These are phyloP conservation scores for Polytrichum formosum DNA, from an alignment of 225 moss, liverwort and hornwort species.

Conservation along the genomic window DNA sequence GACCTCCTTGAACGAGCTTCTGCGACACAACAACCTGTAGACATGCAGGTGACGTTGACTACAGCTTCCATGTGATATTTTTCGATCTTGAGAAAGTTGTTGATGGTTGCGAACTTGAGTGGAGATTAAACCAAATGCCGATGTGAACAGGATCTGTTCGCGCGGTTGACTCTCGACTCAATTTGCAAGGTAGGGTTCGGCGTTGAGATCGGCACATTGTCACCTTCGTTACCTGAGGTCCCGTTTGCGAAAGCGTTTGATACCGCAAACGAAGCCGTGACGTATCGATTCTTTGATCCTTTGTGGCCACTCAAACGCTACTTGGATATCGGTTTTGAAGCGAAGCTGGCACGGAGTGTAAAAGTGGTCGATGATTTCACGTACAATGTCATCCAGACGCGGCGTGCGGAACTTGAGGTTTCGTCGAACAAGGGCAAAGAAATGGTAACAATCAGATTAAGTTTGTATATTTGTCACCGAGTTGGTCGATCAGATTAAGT, in stretches of 20 bases:
- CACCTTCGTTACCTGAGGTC: slow-evolving; percentile 34
- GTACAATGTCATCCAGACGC: slow-evolving; percentile 29
- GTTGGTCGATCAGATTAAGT: background rate
- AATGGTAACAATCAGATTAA: slow-evolving; percentile 23
- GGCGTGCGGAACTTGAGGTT: slow-evolving; percentile 22
- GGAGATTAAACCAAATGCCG: too few relatives aligned
- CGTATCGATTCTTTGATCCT: slow-evolving; percentile 35
- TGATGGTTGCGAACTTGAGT: too few relatives aligned
- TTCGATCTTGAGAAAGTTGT: too few relatives aligned
- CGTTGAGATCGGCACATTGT: slow-evolving; percentile 47
- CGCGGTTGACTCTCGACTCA: slow-evolving; percentile 55
- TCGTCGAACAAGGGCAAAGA: slow-evolving; percentile 23
- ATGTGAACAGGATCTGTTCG: slow-evolving; percentile 44
- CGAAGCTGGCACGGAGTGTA: slow-evolving; percentile 14
- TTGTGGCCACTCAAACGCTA: slow-evolving; percentile 37
- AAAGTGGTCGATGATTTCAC: slow-evolving; percentile 44
- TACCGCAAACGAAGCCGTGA: slow-evolving; percentile 29
- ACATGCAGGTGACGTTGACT: slow-evolving; percentile 39
- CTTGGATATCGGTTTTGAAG: slow-evolving; percentile 35
- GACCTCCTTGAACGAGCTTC: slow-evolving; percentile 28
- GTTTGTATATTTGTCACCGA: background rate
- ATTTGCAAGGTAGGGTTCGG: slow-evolving; percentile 53
- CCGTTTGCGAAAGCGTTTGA: slow-evolving; percentile 41
- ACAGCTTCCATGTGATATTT: background rate
- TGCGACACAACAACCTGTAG: slow-evolving; percentile 12